Evolutionary conservation across 805 yeast genomes (phyloP), one percentile per base, ranked within the genome.

Genomic region (Kluyveromyces dobzhanskii): DNA sequence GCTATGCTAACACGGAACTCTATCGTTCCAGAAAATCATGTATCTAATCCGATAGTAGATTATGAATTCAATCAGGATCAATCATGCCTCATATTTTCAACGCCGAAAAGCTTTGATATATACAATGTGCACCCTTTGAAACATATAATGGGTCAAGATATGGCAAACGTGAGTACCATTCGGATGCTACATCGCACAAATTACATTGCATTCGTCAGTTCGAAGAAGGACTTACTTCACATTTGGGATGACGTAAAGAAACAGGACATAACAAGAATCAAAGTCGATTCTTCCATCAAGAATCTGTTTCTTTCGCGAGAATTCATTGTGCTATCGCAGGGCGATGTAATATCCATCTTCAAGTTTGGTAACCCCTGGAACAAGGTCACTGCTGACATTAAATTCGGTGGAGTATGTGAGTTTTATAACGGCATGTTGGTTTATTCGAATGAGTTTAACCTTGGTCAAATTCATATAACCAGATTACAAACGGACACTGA

Each of bases 201-300:
- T 62, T 88, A 87, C 56, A 69, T 90, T 38, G 95, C 90, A 1
- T 62, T 92, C 31, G 85, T 87, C 0, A 96, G 97, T 1, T 96
- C 96, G 13, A 96, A 96, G 1, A 70, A 72, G 45, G 85, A 85
- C 62, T 84, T 83, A 57, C 73, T 87, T 28, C 71, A 86, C 26
- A 79, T 90, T 13, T 92, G 96, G 95, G 97, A 90, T 61, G 97
- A 90, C 57, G 60, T 85, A 44, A 84, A 85, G 59, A 73, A 80
- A 45, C 78, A 78, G 47, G 78, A 79, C 21, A 81, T 88, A 3
- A 66, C 85, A 14, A 71, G 73, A 27, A 62, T 92, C 43, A 92
- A 85, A 56, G 86, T 88, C 55, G 71, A 73, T 67, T 74, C 79
- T 33, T 84, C 90, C 0, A 80, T 90, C 3, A 64, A 82, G 34